A percentile compares a stretch with the other conserved stretches of the same genome.
Conservation (phyloP, 1,139 yeast genomes). For the Candida pseudoviswanathii region DNA sequence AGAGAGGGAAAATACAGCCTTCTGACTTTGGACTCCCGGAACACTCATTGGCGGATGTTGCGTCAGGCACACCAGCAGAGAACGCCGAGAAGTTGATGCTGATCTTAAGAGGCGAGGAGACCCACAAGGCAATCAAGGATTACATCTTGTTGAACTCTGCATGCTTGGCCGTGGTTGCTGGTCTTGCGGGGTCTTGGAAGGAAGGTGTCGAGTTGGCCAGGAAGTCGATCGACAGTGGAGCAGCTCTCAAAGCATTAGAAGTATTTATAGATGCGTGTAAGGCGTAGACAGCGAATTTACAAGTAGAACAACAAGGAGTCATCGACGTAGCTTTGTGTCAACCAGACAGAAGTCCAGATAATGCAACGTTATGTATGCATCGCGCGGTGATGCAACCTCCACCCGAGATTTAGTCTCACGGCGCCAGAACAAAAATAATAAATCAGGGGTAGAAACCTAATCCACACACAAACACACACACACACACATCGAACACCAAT, state of each 20-base stretch:
- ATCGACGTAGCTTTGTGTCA: too few relatives aligned
- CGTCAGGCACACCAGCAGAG: slow-evolving; percentile 83
- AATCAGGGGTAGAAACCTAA: too few relatives aligned
- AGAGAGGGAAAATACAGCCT: slow-evolving; percentile 50
- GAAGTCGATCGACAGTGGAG: slow-evolving; percentile 64
- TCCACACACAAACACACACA: too few relatives aligned
- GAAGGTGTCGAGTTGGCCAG: slow-evolving; percentile 79
- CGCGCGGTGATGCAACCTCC: too few relatives aligned
- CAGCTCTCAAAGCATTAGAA: slow-evolving; percentile 52
- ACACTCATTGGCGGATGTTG: slow-evolving; percentile 66
- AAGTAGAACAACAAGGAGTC: too few relatives aligned
- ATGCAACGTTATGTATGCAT: too few relatives aligned
- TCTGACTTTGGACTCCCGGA: slow-evolving; percentile 79
- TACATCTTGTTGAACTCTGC: slow-evolving; percentile 87
- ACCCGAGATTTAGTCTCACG: too few relatives aligned
- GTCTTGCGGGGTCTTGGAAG: slow-evolving; percentile 65
- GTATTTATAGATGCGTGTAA: too few relatives aligned
- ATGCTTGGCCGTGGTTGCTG: slow-evolving; percentile 80
- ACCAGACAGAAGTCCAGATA: too few relatives aligned
- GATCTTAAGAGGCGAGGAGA: slow-evolving; percentile 55
- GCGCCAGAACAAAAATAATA: too few relatives aligned
- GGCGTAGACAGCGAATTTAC: too few relatives aligned
- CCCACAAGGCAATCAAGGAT: slow-evolving; percentile 60
- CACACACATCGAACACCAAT: too few relatives aligned
- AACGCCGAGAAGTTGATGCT: slow-evolving; percentile 68